These are phyloP conservation scores for Haberlea rhodopensis DNA, from an alignment of 257 asterid species.

Conservation along the genomic window DNA sequence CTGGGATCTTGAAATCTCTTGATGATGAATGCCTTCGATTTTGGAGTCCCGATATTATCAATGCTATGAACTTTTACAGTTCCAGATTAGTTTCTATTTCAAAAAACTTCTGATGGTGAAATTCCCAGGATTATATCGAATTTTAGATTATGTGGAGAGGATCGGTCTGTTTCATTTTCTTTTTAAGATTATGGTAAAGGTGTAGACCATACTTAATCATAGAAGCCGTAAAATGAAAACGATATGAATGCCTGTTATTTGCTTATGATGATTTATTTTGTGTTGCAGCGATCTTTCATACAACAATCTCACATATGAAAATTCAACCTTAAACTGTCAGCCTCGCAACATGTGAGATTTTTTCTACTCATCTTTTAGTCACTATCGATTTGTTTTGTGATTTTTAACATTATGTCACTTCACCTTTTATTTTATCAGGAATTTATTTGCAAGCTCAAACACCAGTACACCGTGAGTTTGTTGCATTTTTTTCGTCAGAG, in stretches of 20 bases:
- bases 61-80: neutral
- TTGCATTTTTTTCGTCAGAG: neutral
- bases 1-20: no score
- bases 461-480: slow-evolving; percentile 7
- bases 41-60: neutral
- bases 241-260: neutral
- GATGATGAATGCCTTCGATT: neutral
- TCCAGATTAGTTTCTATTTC: neutral
- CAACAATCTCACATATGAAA: slow-evolving; percentile 50
- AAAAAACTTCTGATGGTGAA: neutral
- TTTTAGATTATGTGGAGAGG: neutral
- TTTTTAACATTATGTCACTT: no score
- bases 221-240: neutral
- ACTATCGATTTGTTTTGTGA: no score
- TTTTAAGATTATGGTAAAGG: neutral
- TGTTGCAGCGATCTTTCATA: slow-evolving; percentile 60
- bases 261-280: slow-evolving; percentile 13
- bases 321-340: slow-evolving; percentile 8
- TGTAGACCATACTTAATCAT: neutral
- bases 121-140: neutral
- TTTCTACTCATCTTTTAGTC: neutral
- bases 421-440: neutral
- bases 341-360: slow-evolving; percentile 10
- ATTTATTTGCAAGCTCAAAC: slow-evolving; percentile 11
- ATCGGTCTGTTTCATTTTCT: neutral